Evolutionary conservation across 2,329 filamentous ascomycete genomes (phyloP).

Genomic region (Rosellinia necatrix): DNA sequence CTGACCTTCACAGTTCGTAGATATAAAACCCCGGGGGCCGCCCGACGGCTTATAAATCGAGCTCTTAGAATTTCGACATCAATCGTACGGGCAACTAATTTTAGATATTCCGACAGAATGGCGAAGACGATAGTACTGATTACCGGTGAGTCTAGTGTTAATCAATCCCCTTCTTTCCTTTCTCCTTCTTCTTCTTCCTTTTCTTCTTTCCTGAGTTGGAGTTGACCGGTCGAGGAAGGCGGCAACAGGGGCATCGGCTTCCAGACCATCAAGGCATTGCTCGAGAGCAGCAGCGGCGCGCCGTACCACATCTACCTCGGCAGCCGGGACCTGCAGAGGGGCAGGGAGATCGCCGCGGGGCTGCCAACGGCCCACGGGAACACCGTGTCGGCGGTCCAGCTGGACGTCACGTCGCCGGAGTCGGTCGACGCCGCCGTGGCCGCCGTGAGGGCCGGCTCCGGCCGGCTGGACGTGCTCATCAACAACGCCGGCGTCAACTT

Average conservation of each 20-base stretch:
- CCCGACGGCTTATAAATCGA: not conserved
- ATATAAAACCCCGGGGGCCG: not conserved
- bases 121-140: conserved; percentile 29
- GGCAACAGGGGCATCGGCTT: conserved; percentile 32
- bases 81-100: not conserved
- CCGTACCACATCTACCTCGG: conserved; percentile 32
- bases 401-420: conserved; percentile 25
- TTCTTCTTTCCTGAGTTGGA: not conserved
- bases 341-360: conserved; percentile 6
- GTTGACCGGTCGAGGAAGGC: conserved; percentile 16
- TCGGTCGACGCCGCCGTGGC: conserved; percentile 25
- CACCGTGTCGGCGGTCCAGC: conserved; percentile 27
- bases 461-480: conserved; percentile 30
- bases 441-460: conserved; percentile 16
- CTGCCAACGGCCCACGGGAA: conserved; percentile 19
- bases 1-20: not conserved
- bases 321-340: conserved; percentile 24
- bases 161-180: too few species aligned
- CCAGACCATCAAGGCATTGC: conserved; percentile 27
- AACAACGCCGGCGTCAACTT: conserved; percentile 30
- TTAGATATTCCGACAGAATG: conserved; percentile 6
- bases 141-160: conserved; percentile 28
- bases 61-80: not conserved
- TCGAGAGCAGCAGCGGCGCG: conserved; percentile 14
- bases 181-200: too few species aligned